These are phyloP conservation scores for Excoecaria agallocha DNA, from an alignment of 345 rosid genomes.

Conservation along the genomic window DNA sequence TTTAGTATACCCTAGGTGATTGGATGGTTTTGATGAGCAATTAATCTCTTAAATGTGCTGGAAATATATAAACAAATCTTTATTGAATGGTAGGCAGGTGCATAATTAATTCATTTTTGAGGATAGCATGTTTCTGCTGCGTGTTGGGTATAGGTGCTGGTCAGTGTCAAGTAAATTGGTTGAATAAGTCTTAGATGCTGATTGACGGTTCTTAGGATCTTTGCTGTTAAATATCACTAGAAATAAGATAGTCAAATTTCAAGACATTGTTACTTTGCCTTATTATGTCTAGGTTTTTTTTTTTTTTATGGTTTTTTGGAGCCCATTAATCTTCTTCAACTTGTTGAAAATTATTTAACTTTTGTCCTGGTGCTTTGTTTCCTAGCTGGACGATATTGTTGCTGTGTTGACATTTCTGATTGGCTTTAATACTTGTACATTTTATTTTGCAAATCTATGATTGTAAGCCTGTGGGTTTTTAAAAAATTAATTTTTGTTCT, in stretches of 20 bases:
- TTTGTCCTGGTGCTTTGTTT: not conserved
- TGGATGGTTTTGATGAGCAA: not conserved
- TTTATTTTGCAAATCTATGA: not conserved
- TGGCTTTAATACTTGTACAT: not conserved
- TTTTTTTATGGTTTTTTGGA: not conserved
- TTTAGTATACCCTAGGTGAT: not conserved
- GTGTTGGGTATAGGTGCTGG: not conserved
- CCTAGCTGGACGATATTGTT: not conserved
- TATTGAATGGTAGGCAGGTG: no score
- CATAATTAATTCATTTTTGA: no score
- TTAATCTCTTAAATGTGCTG: not conserved
- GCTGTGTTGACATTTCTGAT: not conserved
- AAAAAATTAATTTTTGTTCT: not conserved
- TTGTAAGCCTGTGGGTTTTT: not conserved
- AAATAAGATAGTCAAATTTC: not conserved
- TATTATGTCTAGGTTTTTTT: no score
- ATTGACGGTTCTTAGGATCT: not conserved
- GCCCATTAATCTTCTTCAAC: not conserved
- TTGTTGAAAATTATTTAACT: not conserved
- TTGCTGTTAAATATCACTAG: not conserved
- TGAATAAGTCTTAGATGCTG: not conserved
- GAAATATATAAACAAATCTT: no score
- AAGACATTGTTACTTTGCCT: not conserved
- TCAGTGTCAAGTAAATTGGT: not conserved
- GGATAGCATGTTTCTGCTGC: no score